Evolutionary conservation across 2,329 filamentous ascomycete species (phyloP).

Genomic region (Colletotrichum plurivorum): DNA sequence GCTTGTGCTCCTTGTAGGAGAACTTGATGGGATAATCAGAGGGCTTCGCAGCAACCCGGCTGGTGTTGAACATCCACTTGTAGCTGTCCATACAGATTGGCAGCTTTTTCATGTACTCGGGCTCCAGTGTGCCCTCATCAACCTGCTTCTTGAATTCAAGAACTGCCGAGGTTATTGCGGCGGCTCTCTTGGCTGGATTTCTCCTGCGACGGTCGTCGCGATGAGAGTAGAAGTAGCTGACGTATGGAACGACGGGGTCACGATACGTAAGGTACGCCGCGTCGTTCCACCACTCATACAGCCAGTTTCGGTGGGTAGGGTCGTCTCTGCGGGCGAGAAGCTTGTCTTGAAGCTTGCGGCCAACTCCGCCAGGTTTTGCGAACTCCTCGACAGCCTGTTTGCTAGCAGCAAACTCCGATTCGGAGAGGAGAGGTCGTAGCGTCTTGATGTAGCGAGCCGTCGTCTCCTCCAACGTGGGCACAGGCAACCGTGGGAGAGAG

Average conservation of each 20-base stretch:
- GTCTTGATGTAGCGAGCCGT: constrained; percentile 85
- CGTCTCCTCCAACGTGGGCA: constrained; percentile 87
- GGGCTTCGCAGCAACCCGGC: constrained; percentile 85
- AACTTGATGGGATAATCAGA: constrained; percentile 90
- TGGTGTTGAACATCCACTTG: constrained; percentile 98
- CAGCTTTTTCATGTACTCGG: constrained; percentile 98
- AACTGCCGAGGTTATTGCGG: constrained; percentile 86
- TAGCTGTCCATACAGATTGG: constrained; percentile 99
- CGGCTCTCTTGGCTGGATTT: constrained; percentile 92
- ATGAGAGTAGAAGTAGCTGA: constrained; percentile 99
- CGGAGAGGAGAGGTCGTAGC: constrained; percentile 80
- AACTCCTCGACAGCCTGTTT: constrained; percentile 91
- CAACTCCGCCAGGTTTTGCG: constrained; percentile 86
- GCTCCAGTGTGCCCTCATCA: constrained; percentile 85
- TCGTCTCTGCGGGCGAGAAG: constrained; percentile 84
- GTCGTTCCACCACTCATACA: constrained; percentile 99
- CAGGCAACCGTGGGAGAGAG: constrained; percentile 84
- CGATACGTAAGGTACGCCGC: constrained; percentile 93
- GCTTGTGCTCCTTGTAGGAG: constrained; percentile 79
- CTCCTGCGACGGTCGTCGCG: constrained; percentile 90
- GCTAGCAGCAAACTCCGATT: constrained; percentile 78
- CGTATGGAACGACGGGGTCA: constrained; percentile 96
- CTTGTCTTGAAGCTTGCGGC: constrained; percentile 88
- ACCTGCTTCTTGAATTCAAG: constrained; percentile 97
- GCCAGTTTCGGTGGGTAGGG: constrained; percentile 90